Base-by-base conservation (phyloP, 345 rosid genomes). In the Luvunga scandens region DNA sequence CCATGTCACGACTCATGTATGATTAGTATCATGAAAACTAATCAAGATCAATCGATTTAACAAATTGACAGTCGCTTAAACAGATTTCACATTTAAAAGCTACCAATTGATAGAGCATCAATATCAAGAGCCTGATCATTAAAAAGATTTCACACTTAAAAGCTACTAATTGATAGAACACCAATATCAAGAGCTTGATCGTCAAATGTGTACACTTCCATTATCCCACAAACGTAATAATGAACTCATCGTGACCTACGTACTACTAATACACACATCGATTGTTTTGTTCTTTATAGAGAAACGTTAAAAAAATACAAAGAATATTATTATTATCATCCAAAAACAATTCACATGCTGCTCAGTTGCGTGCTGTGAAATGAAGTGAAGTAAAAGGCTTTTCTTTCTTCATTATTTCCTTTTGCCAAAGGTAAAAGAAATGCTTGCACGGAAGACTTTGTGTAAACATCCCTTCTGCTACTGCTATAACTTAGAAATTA, bases 191-290 rank as follows among this genome's bases (percentile, higher is more conserved):
- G 9, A 28, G 50, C 5, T 45, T 45, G 18, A 45, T 12, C 4
- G 3, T 53, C 22, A 6, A 16, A 62, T 45, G 50, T 0, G 18
- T 4, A 45, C 50, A 45, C 50, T 18, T 3, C 50, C 50, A 45
- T 45, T 45, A 10, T 28, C 56, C 31, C 27, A 5, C 16, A 7
- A 64, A 77, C 82, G 86, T 78, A 72, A 19, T 72, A 24, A 42
- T 81, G 79, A 84, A 66, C 69, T 81, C 82, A 84, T 12, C 67
- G 72, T 78, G 80, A 81, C 75, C 39, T 63, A 76, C 50, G 31
- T 33, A 18, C 25, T 25, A 38, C 8, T 16, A 53, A 18, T 18
- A 18, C 22, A 18, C 3, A 18, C 57, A 18, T 18, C 2, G 7
- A 19, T 16, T 53, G 4, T 53, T 53, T 53, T 53, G 22, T 5